These are phyloP conservation scores for Phialophora chinensis DNA, from an alignment of 2,329 filamentous ascomycete species.

Conservation along the genomic window DNA sequence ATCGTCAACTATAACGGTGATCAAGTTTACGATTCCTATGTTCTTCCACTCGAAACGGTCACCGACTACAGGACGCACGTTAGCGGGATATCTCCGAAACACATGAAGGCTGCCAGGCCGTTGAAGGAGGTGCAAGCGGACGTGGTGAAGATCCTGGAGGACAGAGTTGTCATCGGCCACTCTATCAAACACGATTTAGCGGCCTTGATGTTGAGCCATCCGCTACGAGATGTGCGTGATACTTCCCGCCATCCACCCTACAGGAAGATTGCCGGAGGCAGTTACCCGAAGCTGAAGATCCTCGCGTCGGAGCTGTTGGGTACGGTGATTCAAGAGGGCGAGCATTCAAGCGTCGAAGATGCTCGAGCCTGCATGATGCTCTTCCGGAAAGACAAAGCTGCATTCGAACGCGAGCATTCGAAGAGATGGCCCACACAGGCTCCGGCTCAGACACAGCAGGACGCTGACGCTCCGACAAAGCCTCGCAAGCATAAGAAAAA, in stretches of 20 bases:
- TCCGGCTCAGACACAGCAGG: conserved; percentile 9
- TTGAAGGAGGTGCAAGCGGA: conserved; percentile 80
- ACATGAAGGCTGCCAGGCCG: conserved; percentile 71
- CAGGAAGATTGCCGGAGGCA: conserved; percentile 61
- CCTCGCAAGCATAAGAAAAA: conserved; percentile 52
- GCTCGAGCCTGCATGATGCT: conserved; percentile 88
- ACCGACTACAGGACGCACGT: conserved; percentile 90
- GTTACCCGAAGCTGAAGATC: conserved; percentile 60
- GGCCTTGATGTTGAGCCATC: conserved; percentile 78
- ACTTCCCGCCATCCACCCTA: conserved; percentile 80
- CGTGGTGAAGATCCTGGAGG: conserved; percentile 71
- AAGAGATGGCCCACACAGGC: conserved; percentile 53
- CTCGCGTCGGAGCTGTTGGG: conserved; percentile 64
- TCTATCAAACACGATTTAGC: conserved; percentile 78
- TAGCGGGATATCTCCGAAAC: conserved; percentile 77
- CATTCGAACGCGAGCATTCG: conserved; percentile 81
- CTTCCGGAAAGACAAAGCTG: conserved; percentile 80
- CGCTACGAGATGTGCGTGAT: conserved; percentile 78
- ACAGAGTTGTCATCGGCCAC: conserved; percentile 80
- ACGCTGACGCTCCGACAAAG: conserved; percentile 18
- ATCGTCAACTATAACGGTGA: conserved; percentile 92
- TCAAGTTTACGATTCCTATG: conserved; percentile 93
- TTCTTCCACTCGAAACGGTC: conserved; percentile 76
- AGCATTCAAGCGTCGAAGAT: conserved; percentile 72
- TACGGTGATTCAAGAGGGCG: conserved; percentile 64